Percentiles rank a stretch among this genome's conserved stretches.
Conservation (phyloP, 768 basidiomycete genomes). For the Boletus pseudopeckii region DNA sequence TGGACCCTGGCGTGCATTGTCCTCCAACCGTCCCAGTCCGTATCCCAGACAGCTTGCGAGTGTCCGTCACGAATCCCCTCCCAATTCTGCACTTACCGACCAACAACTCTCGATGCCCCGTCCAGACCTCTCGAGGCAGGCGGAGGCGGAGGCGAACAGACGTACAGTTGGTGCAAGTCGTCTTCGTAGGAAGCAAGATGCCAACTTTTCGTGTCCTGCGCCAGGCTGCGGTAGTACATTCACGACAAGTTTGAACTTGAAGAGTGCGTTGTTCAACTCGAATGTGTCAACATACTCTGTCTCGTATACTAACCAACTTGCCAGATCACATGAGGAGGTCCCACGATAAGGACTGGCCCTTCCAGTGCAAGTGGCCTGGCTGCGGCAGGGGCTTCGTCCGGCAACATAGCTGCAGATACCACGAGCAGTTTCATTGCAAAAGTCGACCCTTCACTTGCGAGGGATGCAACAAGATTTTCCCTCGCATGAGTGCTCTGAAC, state of each 20-base stretch:
- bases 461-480: slow-evolving; percentile 90
- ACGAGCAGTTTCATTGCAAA: slow-evolving; percentile 91
- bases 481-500: slow-evolving; percentile 90
- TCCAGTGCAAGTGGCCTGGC: slow-evolving; percentile 91
- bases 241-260: slow-evolving; percentile 88
- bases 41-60: slow-evolving; percentile 67
- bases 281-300: slow-evolving; percentile 6
- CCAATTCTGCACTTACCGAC: slow-evolving; percentile 23
- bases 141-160: slow-evolving; percentile 86
- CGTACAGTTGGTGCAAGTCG: slow-evolving; percentile 85
- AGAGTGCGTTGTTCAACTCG: slow-evolving; percentile 48
- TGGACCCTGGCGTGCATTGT: not conserved
- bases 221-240: slow-evolving; percentile 84
- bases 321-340: slow-evolving; percentile 86
- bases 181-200: slow-evolving; percentile 81
- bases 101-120: slow-evolving; percentile 11
- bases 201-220: slow-evolving; percentile 78
- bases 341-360: slow-evolving; percentile 91
- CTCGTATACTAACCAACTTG: slow-evolving; percentile 11
- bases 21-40: slow-evolving; percentile 47
- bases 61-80: slow-evolving; percentile 47
- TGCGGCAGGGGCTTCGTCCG: slow-evolving; percentile 90
- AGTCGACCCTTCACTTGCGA: slow-evolving; percentile 92
- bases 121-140: slow-evolving; percentile 53
- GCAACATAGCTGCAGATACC: slow-evolving; percentile 94